Base-by-base conservation (phyloP, 306 rosid species). In the Heteromeles arbutifolia region DNA sequence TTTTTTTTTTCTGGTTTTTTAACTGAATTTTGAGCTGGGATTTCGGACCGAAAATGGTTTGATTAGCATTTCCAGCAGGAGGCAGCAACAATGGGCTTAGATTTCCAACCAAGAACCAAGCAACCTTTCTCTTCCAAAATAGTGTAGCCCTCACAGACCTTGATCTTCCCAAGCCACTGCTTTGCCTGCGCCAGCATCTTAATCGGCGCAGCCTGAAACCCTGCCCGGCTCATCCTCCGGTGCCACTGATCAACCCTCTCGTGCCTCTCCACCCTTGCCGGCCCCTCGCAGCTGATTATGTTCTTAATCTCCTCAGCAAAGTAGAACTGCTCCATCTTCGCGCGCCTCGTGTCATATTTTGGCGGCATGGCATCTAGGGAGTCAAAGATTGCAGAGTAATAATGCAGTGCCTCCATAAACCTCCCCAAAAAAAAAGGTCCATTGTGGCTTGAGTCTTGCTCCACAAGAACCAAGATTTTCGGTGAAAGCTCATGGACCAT, bases 341-440 rank as follows among this genome's bases (percentile, higher is more conserved):
- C 96, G 13, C 97, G 76, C 56, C 87, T 82, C 0, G 98, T 94
- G 73, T 91, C 98, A 63, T 90, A 91, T 50, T 91, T 94, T 0
- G 97, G 98, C 26, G 87, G 65, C 96, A 87, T 89, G 18, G 86
- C 89, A 78, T 94, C 96, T 21, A 88, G 71, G 4, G 98, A 91
- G 70, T 94, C 98, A 69, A 94, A 91, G 10, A 91, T 91, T 7
- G 98, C 97, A 48, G 98, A 91, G 82, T 94, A 94, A 69, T 90
- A 91, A 14, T 91, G 93, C 76, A 94, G 15, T 41, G 97, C 90
- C 12, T 94, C 97, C 98, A 91, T 94, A 71, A 94, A 94, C 77
- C 97, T 90, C 65, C 97, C 97, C 1, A 94, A 90, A 29, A 94
- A 94, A 76, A 94, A 94, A 0, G 98, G 98, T n/a, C 96, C 98